phyloP scores from a whole-genome alignment of 257 asterid species.

The Nyctanthes arbortristis region DNA sequence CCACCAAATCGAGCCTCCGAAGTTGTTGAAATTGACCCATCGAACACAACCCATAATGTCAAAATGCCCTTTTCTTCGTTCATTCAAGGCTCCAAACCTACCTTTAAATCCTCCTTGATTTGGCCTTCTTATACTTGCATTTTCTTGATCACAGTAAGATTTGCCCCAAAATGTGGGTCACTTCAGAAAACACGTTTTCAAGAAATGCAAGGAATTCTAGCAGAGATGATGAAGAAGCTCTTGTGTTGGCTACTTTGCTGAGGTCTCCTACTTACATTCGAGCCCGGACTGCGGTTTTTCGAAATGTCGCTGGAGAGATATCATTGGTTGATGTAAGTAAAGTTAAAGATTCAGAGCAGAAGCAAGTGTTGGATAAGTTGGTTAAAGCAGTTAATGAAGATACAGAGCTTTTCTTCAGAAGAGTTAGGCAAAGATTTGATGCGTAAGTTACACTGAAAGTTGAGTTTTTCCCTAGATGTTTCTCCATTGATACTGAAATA shows the following conservation, averaged over 20 bases:
- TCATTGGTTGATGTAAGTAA: constrained; percentile 60
- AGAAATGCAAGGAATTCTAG: constrained; percentile 27
- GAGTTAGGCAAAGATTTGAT: constrained; percentile 79
- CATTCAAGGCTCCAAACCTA: constrained; percentile 10
- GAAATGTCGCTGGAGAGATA: constrained; percentile 52
- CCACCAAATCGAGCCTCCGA: constrained; percentile 48
- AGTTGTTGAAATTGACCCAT: constrained; percentile 51
- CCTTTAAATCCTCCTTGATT: constrained; percentile 33
- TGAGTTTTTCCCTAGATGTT: not conserved
- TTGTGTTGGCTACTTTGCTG: constrained; percentile 62
- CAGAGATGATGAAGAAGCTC: constrained; percentile 59
- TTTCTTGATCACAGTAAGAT: not conserved
- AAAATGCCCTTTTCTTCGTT: constrained; percentile 18
- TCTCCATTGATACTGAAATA: not conserved
- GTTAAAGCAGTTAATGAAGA: constrained; percentile 54
- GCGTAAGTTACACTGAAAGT: constrained; percentile 48
- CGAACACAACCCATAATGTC: constrained; percentile 26
- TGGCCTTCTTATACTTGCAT: not conserved
- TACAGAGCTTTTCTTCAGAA: constrained; percentile 50
- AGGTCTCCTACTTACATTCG: constrained; percentile 70
- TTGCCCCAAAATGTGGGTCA: constrained; percentile 31
- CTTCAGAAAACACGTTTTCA: constrained; percentile 37
- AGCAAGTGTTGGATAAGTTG: constrained; percentile 56
- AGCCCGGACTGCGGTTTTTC: constrained; percentile 55
- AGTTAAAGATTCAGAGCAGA: constrained; percentile 50